A percentile compares a stretch with the other conserved stretches of the same genome.
These are phyloP conservation scores for Camelina sativa DNA, from an alignment of 345 rosid species.

Conservation along the genomic window DNA sequence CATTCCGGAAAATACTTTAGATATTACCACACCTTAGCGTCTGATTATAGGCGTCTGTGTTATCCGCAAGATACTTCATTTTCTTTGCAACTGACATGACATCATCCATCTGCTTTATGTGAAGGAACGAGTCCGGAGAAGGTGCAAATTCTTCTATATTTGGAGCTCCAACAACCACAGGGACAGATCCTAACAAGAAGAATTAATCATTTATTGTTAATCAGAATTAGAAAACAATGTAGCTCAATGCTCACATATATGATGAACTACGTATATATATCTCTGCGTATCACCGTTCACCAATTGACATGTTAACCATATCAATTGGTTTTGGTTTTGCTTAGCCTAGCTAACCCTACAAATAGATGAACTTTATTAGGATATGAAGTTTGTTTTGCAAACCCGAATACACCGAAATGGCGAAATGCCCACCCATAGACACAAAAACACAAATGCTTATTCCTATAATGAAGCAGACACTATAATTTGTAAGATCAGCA, in stretches of 20 bases:
- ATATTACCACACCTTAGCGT: conserved; percentile 55
- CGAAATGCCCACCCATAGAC: not conserved
- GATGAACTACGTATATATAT: not conserved
- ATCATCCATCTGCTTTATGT: conserved; percentile 61
- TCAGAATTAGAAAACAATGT: not conserved
- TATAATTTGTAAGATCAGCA: not conserved
- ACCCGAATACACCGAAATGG: not conserved
- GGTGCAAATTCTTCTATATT: conserved; percentile 87
- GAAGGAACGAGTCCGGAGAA: conserved; percentile 58
- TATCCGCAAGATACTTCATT: conserved; percentile 69
- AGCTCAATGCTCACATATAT: conserved; percentile 9
- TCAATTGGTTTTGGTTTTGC: not conserved
- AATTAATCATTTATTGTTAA: not conserved
- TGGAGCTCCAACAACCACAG: conserved; percentile 88
- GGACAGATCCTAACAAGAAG: conserved; percentile 61
- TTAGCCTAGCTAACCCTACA: not conserved
- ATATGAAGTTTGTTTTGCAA: not conserved
- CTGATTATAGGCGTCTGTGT: conserved; percentile 67
- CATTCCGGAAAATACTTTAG: not conserved
- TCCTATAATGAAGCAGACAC: not conserved
- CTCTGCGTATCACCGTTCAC: conserved; percentile 1
- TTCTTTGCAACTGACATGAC: conserved; percentile 59
- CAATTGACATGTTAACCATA: not conserved
- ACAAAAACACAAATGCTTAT: not conserved
- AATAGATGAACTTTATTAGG: not conserved